A percentile compares a stretch with the other conserved stretches of the same genome.
These are phyloP conservation scores for Neohortaea acidophila DNA, from an alignment of 495 filamentous ascomycete genomes.

Conservation along the genomic window DNA sequence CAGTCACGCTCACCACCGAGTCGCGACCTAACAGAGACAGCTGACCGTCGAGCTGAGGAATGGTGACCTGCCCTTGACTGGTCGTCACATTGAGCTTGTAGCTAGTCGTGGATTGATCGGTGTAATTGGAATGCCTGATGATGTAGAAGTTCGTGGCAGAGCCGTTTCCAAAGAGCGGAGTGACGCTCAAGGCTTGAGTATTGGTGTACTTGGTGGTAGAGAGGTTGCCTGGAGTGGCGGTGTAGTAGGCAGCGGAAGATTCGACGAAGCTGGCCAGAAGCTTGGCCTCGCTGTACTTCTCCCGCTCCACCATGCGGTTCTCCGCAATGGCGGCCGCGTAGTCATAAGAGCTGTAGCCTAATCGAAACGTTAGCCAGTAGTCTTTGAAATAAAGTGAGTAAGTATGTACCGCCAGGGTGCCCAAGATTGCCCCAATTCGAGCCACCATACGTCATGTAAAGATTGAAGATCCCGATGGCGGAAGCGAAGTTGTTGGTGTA, in stretches of 20 bases:
- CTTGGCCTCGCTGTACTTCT: constrained; percentile 70
- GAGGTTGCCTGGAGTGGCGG: constrained; percentile 34
- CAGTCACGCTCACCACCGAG: constrained; percentile 58
- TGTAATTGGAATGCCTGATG: constrained; percentile 34
- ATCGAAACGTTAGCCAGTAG: constrained; percentile 26
- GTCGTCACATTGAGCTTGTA: constrained; percentile 51
- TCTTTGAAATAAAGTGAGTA: background rate
- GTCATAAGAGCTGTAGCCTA: constrained; percentile 57
- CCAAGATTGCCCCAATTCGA: constrained; percentile 75
- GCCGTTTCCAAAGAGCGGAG: constrained; percentile 40
- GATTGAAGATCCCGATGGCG: constrained; percentile 43
- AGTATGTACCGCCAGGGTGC: constrained; percentile 46
- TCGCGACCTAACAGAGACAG: constrained; percentile 57
- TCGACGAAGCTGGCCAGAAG: constrained; percentile 56
- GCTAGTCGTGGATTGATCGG: constrained; percentile 34
- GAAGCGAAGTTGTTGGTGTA: constrained; percentile 66
- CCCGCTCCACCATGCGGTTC: constrained; percentile 47
- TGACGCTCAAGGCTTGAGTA: constrained; percentile 39
- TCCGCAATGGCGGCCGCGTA: constrained; percentile 55
- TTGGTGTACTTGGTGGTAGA: constrained; percentile 33
- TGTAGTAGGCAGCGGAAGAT: constrained; percentile 48
- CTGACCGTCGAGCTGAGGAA: constrained; percentile 47
- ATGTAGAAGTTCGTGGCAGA: constrained; percentile 29
- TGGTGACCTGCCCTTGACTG: constrained; percentile 40
- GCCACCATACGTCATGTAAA: constrained; percentile 37